Base-by-base conservation (phyloP, 1,139 yeast species). In the Zygosaccharomyces sapae region DNA sequence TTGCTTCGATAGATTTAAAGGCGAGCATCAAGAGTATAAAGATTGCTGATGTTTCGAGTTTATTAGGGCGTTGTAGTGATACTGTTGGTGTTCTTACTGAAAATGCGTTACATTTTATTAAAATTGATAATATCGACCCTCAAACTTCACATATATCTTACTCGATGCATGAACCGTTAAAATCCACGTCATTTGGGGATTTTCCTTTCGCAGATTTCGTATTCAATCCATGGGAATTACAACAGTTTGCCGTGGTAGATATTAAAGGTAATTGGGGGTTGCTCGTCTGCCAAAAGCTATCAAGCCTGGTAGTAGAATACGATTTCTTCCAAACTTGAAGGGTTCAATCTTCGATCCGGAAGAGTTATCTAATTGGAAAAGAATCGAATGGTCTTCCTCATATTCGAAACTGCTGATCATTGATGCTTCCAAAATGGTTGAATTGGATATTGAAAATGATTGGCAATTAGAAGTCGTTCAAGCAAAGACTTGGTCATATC, bases 321-420 rank as follows among this genome's bases (percentile, higher is more conserved):
- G 41, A 25, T 34, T 51, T 4, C 35, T 47, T 12, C 43, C 25
- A 44, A 54, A 38, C 43, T 41, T 18, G 27, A 41, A 47, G 38
- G 70, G 63, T 2, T 50, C 70, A 1, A 62, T 74, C 5, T 63
- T 69, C 45, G 79, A 77, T 48, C 68, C 74, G 1, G 65, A 68
- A 2, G 86, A 81, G 46, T 57, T 80, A 1, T 82, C 89, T 0
- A 69, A 69, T 39, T 82, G 85, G 76, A 77, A 75, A 51, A 70
- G 71, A 48, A 63, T 80, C 0, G 50, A 62, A 5, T 81, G 86
- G 83, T 62, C 75, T 1, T 51, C 65, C 1, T 59, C 62, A 13
- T 49, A 58, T 18, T 55, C 66, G 3, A 52, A 68, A 3, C 31
- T 81, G 0, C 55, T 76, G 2, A 50, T 79, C 1, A 57, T 77